Percentiles rank a stretch among this genome's conserved stretches.
Conservation (phyloP, 176 grass and related monocot genomes). For the Triticum dicoccoides region DNA sequence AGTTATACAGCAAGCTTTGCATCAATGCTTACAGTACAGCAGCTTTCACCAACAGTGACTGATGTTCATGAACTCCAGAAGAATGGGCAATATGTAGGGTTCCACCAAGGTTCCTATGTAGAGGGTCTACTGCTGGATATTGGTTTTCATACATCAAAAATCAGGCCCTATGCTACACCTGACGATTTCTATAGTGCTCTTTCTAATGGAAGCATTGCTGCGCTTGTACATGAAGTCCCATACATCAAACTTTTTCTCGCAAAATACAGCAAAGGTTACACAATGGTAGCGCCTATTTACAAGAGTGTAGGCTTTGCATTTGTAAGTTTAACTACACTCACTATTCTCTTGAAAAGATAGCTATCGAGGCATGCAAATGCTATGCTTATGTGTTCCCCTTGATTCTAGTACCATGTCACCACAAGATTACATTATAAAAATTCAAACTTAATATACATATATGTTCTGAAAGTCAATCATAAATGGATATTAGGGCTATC, state of each 20-base stretch:
- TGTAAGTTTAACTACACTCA: background rate
- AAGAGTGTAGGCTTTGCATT: slow-evolving; percentile 43
- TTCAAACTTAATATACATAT: too few species aligned
- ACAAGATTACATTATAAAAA: too few species aligned
- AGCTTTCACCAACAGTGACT: slow-evolving; percentile 44
- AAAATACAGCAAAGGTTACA: slow-evolving; percentile 22
- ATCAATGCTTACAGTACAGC: slow-evolving; percentile 48
- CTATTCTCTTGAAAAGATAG: background rate
- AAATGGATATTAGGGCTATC: too few species aligned
- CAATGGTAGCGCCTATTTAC: slow-evolving; percentile 42
- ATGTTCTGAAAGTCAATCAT: too few species aligned
- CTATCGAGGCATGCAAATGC: too few species aligned
- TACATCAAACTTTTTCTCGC: slow-evolving; percentile 47
- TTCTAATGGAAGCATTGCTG: slow-evolving; percentile 28
- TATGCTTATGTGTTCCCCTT: too few species aligned
- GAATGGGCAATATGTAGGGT: slow-evolving; percentile 33
- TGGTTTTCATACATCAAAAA: slow-evolving; percentile 31
- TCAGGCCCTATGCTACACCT: slow-evolving; percentile 8
- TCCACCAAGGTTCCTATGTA: slow-evolving; percentile 21
- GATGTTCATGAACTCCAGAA: slow-evolving; percentile 41
- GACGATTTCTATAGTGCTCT: slow-evolving; percentile 22
- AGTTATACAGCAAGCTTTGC: slow-evolving; percentile 60
- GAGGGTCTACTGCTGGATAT: slow-evolving; percentile 4
- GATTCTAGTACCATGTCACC: too few species aligned
- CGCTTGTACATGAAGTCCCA: slow-evolving; percentile 29